Base-by-base conservation (phyloP, 2,329 filamentous ascomycete species). In the Colletotrichum filicis region DNA sequence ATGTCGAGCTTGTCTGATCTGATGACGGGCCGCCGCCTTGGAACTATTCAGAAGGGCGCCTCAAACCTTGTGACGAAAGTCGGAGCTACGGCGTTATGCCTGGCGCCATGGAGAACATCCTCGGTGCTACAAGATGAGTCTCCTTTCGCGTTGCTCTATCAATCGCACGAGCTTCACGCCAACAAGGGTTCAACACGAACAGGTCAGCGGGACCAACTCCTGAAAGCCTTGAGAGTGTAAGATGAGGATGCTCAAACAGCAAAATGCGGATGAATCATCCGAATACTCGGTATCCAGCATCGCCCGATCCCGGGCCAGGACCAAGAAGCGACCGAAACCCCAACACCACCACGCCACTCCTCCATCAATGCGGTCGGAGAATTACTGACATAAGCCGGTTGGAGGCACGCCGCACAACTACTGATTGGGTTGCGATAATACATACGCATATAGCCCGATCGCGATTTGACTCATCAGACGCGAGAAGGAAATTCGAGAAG, bases 161-260 rank as follows among this genome's bases (percentile, higher is more conserved):
- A 72, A 74, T 73, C 70, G 70, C 66, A 72, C 68, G 63, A 74
- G 62, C 71, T 62, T 71, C 37, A 63, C 62, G 14, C 52, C 71
- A 71, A 35, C 61, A 35, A 42, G 71, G 70, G 35, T 59, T 32
- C 22, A 62, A 73, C 32, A 37, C 53, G 49, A 61, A 61, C 37
- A 53, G n/a, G 55, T 49, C 57, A 56, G 46, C 37, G 37, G 35
- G 30, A 58, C 24, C 14, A 46, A 12, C 66, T 65, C 46, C 59
- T 57, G 37, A 49, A 35, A 16, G 28, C 22, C 14, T 60, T 32
- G 49, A n/a, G 42, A 49, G 42, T 11, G 42, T 49, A 49, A 49
- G 42, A 61, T 69, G 59, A 57, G 49, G 53, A 69, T 70, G 55
- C 35, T 53, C 49, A 64, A 69, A 69, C 37, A 35, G 37, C 37